Evolutionary conservation across 1,284 basidiomycete species (phyloP).

Genomic region (Grifola frondosa): DNA sequence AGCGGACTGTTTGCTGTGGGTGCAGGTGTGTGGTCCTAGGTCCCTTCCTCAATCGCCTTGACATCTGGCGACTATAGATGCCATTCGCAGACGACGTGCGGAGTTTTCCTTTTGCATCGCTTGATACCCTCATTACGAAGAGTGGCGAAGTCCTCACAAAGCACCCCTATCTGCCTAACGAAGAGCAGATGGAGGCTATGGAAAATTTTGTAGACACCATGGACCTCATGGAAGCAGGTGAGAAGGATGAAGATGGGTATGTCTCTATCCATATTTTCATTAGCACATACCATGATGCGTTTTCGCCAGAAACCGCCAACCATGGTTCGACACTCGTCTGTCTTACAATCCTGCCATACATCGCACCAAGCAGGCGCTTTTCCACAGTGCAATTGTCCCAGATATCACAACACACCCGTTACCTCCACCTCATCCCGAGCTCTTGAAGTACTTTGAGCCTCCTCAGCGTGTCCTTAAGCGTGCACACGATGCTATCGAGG

Average conservation of each 20-base stretch:
- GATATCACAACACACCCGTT: constrained; percentile 76
- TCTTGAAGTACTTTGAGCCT: constrained; percentile 81
- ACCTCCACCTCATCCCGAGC: constrained; percentile 81
- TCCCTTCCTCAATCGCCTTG: neutral
- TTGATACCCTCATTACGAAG: constrained; percentile 74
- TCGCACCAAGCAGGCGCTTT: constrained; percentile 88
- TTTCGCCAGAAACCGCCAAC: constrained; percentile 46
- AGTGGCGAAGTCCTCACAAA: constrained; percentile 72
- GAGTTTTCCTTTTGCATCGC: constrained; percentile 82
- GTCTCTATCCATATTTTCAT: constrained; percentile 17
- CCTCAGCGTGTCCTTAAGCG: constrained; percentile 68
- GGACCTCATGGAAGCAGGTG: constrained; percentile 78
- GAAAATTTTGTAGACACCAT: constrained; percentile 82
- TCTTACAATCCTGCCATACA: constrained; percentile 92
- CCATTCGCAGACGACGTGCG: constrained; percentile 95
- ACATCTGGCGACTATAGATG: constrained; percentile 55
- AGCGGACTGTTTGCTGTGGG: constrained; percentile 82
- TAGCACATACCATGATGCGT: neutral
- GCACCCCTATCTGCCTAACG: constrained; percentile 84
- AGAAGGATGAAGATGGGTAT: constrained; percentile 71
- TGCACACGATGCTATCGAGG: constrained; percentile 54
- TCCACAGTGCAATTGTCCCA: constrained; percentile 78
- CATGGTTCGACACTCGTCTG: constrained; percentile 78
- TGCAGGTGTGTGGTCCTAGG: constrained; percentile 51
- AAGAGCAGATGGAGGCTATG: constrained; percentile 80